Conservation (phyloP, 2,329 filamentous ascomycete species). For the Chaetoscypha palmicola region DNA sequence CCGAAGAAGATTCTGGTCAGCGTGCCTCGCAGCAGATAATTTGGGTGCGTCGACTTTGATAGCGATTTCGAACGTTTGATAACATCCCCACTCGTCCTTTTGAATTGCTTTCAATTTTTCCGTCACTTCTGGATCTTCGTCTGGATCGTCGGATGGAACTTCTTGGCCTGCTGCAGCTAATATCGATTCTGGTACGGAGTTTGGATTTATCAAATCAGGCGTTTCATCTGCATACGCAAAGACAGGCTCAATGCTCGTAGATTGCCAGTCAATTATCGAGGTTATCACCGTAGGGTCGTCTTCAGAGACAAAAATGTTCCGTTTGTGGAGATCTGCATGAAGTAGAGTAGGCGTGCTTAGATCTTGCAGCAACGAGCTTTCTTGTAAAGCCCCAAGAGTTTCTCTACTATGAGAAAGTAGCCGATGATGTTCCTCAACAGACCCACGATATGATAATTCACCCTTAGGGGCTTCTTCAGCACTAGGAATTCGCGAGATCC, state of each 20-base stretch:
- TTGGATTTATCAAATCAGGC: conserved; percentile 32
- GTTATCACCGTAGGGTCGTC: conserved; percentile 33
- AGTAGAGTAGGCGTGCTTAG: conserved; percentile 31
- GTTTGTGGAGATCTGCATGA: conserved; percentile 36
- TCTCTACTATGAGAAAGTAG: conserved; percentile 29
- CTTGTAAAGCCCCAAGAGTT: conserved; percentile 29
- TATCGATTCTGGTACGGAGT: background rate
- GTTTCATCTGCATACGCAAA: conserved; percentile 34
- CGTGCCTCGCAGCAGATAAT: conserved; percentile 28
- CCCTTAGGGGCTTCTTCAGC: conserved; percentile 11
- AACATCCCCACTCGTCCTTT: conserved; percentile 15
- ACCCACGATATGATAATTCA: conserved; percentile 32
- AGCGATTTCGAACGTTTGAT: conserved; percentile 30
- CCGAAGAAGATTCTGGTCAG: conserved; percentile 33
- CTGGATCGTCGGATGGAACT: background rate
- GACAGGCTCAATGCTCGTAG: conserved; percentile 34
- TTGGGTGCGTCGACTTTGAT: conserved; percentile 29
- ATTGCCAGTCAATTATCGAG: conserved; percentile 38
- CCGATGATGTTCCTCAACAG: conserved; percentile 29
- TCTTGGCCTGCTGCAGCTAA: background rate
- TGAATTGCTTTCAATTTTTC: conserved; percentile 19
- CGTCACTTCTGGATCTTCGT: background rate
- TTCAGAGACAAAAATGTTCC: conserved; percentile 37
- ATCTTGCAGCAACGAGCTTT: conserved; percentile 25
- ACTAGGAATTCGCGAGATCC: conserved; percentile 32